Base-by-base conservation (phyloP, 1,284 basidiomycete genomes). In the Leccinum subrobustum region DNA sequence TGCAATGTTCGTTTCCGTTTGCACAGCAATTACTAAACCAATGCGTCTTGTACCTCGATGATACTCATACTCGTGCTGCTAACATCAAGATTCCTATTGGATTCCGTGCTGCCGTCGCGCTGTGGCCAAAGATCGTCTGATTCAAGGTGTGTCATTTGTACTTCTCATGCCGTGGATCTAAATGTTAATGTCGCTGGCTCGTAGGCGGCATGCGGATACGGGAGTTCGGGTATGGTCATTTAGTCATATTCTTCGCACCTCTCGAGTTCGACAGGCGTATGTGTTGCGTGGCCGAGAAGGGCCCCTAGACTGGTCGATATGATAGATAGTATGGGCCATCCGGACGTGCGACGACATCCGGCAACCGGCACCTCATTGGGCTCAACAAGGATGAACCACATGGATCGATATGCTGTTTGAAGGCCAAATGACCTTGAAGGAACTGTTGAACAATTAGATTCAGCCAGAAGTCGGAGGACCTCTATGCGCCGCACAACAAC, bases 11-110 rank as follows among this genome's bases (percentile, higher is more conserved):
- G 5, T 85, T 83, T 3, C 74, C 77, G 0, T 83, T 77, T 62
- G 70, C 66, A 2, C 71, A 77, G 42, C 77, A 77, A 57, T 68
- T 85, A 0, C 4, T 29, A 31, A 74, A 78, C 16, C 71, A 75
- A 62, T 83, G 81, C 35, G 62, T 83, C 4, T 65, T 84, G 2
- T 85, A 86, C 60, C 77, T 86, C 0, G 84, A 85, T 50, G 84
- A 86, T 64, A 80, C 80, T 1, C 83, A 85, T 61, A 85, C 85
- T 0, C 71, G 84, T 29, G 84, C 83, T 6, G 84, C 82, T 0
- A 84, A 85, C 65, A 70, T 85, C 16, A 83, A 79, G 52, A 70
- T 85, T 37, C 83, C 84, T 0, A 52, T 23, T 1, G 61, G 73
- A 23, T 75, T 73, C 54, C 75, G 80, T 6, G 84, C 84, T 23